A percentile compares a stretch with the other conserved stretches of the same genome.
Evolutionary conservation across 768 basidiomycete species (phyloP).

Genomic region (Russula virescens): DNA sequence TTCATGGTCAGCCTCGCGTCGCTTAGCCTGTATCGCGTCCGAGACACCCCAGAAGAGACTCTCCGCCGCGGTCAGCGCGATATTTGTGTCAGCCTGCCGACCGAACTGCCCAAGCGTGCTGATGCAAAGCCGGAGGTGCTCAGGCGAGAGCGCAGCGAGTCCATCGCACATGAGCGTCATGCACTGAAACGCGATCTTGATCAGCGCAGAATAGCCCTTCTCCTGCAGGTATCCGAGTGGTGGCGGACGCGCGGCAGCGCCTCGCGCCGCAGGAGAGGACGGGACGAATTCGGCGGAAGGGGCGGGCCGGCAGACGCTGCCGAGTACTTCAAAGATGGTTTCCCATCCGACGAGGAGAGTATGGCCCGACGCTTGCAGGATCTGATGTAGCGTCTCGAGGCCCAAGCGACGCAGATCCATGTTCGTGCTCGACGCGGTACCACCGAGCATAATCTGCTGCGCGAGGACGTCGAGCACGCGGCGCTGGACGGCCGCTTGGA

Average conservation of each 20-base stretch:
- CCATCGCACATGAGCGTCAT: slow-evolving; percentile 93
- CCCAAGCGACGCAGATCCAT: slow-evolving; percentile 87
- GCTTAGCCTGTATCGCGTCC: slow-evolving; percentile 85
- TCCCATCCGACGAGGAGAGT: slow-evolving; percentile 92
- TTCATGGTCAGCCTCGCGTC: slow-evolving; percentile 56
- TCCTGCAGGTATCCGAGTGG: slow-evolving; percentile 56
- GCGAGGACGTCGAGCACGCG: slow-evolving; percentile 83
- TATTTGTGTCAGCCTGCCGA: slow-evolving; percentile 90
- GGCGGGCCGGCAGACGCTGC: slow-evolving; percentile 73
- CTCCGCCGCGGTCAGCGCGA: slow-evolving; percentile 89
- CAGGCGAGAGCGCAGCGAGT: slow-evolving; percentile 70
- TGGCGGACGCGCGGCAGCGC: slow-evolving; percentile 21
- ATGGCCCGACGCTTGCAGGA: slow-evolving; percentile 87
- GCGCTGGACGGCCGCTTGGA: slow-evolving; percentile 67
- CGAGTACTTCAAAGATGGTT: slow-evolving; percentile 86
- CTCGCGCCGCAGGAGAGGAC: slow-evolving; percentile 31
- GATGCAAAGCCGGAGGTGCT: slow-evolving; percentile 84
- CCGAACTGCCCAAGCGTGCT: slow-evolving; percentile 88
- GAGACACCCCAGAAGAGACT: slow-evolving; percentile 94
- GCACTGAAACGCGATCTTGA: slow-evolving; percentile 92
- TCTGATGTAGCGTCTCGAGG: slow-evolving; percentile 81
- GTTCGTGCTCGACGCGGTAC: slow-evolving; percentile 38
- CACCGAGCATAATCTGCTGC: slow-evolving; percentile 58
- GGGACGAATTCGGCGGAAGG: slow-evolving; percentile 32
- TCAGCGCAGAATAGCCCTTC: slow-evolving; percentile 65